Conservation (phyloP, 2,329 filamentous ascomycete genomes). For the Epichloe sylvatica region DNA sequence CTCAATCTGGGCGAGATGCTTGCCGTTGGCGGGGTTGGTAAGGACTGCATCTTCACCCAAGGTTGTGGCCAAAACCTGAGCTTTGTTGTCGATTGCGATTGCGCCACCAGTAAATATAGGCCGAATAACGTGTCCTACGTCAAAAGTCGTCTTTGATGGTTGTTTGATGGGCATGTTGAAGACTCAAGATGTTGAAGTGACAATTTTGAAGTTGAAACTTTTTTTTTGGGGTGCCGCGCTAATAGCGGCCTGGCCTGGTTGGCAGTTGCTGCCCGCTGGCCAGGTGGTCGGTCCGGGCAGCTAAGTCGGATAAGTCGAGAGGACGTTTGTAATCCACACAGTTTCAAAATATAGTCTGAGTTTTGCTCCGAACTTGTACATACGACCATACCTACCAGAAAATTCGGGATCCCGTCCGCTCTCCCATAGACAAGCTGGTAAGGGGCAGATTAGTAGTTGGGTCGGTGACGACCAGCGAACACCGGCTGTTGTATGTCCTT, state of each 20-base stretch:
- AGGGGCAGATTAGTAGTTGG: too few relatives aligned
- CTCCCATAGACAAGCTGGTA: too few relatives aligned
- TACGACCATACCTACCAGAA: too few relatives aligned
- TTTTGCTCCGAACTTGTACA: fast-evolving
- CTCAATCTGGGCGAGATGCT: slow-evolving; percentile 72
- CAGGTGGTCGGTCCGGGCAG: neutral
- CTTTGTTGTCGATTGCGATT: slow-evolving; percentile 67
- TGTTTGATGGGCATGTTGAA: slow-evolving; percentile 42
- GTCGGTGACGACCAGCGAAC: too few relatives aligned
- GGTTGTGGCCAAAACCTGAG: slow-evolving; percentile 71
- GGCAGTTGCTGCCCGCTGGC: neutral
- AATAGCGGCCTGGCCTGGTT: neutral
- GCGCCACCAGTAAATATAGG: slow-evolving; percentile 91
- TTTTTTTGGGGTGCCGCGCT: slow-evolving; percentile 4
- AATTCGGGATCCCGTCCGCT: too few relatives aligned
- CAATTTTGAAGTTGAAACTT: slow-evolving; percentile 2
- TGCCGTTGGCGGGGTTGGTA: slow-evolving; percentile 70
- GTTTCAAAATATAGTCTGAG: too few relatives aligned
- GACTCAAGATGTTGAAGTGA: neutral
- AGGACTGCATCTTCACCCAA: slow-evolving; percentile 86
- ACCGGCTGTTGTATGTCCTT: too few relatives aligned
- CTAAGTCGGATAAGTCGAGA: too few relatives aligned
- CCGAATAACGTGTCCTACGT: slow-evolving; percentile 66
- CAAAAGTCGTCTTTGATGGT: slow-evolving; percentile 75
- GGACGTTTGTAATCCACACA: too few relatives aligned